Base-by-base conservation (phyloP, 164 flowering plant genomes). In the Vitis amurensis region DNA sequence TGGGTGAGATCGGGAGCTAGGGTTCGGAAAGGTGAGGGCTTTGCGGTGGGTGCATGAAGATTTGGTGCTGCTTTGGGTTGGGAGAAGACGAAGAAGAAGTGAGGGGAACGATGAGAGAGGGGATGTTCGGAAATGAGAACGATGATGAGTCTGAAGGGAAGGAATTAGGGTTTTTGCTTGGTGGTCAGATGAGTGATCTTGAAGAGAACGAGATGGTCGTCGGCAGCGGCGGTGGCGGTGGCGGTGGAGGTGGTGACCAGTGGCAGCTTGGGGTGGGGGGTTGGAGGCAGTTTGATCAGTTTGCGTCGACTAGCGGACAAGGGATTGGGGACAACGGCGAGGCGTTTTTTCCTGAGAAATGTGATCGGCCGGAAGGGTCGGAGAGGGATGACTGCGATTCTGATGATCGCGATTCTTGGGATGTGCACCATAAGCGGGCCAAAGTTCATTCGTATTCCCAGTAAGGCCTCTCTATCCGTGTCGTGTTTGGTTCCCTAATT, bases 371-470 rank as follows among this genome's bases (percentile, higher is more conserved):
- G 44, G 44, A 37, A 0, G 44, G 44, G 6, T 52, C 59, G 27
- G 71, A 9, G 29, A 51, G 17, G 50, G 73, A 60, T 50, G 63
- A 52, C 55, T 63, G 68, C 27, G 27, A 23, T 23, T 23, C 27
- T 23, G 80, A 57, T 51, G 71, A 69, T 37, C 47, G 71, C n/a
- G 77, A 77, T 75, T 37, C 44, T 37, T 77, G 68, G 11, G 88
- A 88, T 81, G 73, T 70, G 14, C 91, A 87, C 76, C 78, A 79
- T 66, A 93, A 93, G 73, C 86, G 98, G 49, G 82, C 90, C 50
- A 93, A 87, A 82, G 84, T 91, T 71, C 70, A 80, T 56, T 84
- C 91, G 16, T 67, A 73, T 59, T 59, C 73, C 31, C 63, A 23
- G 97, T 93, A 77, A 86, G 94, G 69, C 52, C 15, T 31, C 6